A percentile compares a stretch with the other conserved stretches of the same genome.
These are phyloP conservation scores for Alternaria atra DNA, from an alignment of 2,329 filamentous ascomycete genomes.

Conservation along the genomic window DNA sequence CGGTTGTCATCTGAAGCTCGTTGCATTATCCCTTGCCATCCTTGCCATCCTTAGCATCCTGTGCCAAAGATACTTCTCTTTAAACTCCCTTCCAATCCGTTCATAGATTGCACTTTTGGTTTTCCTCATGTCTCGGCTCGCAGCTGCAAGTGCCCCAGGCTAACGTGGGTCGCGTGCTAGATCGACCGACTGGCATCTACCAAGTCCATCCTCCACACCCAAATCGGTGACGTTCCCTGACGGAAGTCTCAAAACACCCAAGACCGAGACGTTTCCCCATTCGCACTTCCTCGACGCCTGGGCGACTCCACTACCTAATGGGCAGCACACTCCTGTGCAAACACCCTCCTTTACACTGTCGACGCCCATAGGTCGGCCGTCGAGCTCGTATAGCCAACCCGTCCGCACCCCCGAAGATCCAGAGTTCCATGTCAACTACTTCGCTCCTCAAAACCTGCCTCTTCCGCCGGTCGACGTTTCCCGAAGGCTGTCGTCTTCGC, in stretches of 20 bases:
- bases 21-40: slow-evolving; percentile 30
- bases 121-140: slow-evolving; percentile 11
- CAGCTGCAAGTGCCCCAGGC: slow-evolving; percentile 41
- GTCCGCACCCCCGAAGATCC: slow-evolving; percentile 51
- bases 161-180: slow-evolving; percentile 50
- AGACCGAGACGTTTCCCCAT: slow-evolving; percentile 51
- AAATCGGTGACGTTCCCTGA: slow-evolving; percentile 54
- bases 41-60: slow-evolving; percentile 7
- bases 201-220: slow-evolving; percentile 60
- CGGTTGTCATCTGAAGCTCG: slow-evolving; percentile 40
- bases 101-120: slow-evolving; percentile 20
- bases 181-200: slow-evolving; percentile 59
- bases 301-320: slow-evolving; percentile 55
- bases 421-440: slow-evolving; percentile 69
- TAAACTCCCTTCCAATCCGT: slow-evolving; percentile 7
- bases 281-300: slow-evolving; percentile 62
- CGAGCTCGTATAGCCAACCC: slow-evolving; percentile 47
- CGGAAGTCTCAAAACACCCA: slow-evolving; percentile 56
- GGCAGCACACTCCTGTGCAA: slow-evolving; percentile 53
- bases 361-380: slow-evolving; percentile 46
- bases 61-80: slow-evolving; percentile 13
- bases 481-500: slow-evolving; percentile 67
- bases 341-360: slow-evolving; percentile 53
- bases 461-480: slow-evolving; percentile 69
- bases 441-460: slow-evolving; percentile 63